Percentiles rank a stretch among this genome's conserved stretches.
phyloP scores from a whole-genome alignment of 371 early-diverging fungal species.

The Zopfochytrium polystomum region DNA sequence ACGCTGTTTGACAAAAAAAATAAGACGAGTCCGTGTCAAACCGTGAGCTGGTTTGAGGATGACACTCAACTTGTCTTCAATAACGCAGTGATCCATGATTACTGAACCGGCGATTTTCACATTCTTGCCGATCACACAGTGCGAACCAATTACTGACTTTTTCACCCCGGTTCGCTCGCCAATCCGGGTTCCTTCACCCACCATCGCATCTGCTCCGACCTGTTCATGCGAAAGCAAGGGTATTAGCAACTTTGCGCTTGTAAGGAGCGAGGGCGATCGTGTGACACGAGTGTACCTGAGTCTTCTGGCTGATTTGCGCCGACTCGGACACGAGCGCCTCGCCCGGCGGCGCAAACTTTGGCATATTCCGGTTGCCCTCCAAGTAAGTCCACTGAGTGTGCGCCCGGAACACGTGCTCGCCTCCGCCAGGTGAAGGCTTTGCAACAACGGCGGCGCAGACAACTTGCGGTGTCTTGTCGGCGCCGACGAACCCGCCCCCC shows the following conservation, averaged over 20 bases:
- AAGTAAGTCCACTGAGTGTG: constrained; percentile 79
- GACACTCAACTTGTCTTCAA: constrained; percentile 67
- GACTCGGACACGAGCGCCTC: no score
- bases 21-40: constrained; percentile 10
- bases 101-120: constrained; percentile 92
- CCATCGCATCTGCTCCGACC: constrained; percentile 77
- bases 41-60: not conserved
- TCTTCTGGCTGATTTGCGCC: no score
- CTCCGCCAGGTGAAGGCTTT: no score
- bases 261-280: no score
- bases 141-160: constrained; percentile 86
- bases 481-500: constrained; percentile 26
- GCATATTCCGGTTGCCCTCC: constrained; percentile 76
- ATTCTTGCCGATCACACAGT: constrained; percentile 89
- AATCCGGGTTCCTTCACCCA: constrained; percentile 85
- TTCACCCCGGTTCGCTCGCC: constrained; percentile 89
- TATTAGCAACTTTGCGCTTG: no score
- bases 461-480: constrained; percentile 25
- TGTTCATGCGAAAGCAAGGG: no score
- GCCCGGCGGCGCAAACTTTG: constrained; percentile 51
- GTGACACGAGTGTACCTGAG: no score
- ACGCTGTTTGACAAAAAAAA: no score
- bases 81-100: constrained; percentile 88
- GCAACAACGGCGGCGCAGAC: constrained; percentile 60
- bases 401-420: constrained; percentile 67